phyloP scores from a whole-genome alignment of 805 yeast species.

The Brettanomyces naardenensis region DNA sequence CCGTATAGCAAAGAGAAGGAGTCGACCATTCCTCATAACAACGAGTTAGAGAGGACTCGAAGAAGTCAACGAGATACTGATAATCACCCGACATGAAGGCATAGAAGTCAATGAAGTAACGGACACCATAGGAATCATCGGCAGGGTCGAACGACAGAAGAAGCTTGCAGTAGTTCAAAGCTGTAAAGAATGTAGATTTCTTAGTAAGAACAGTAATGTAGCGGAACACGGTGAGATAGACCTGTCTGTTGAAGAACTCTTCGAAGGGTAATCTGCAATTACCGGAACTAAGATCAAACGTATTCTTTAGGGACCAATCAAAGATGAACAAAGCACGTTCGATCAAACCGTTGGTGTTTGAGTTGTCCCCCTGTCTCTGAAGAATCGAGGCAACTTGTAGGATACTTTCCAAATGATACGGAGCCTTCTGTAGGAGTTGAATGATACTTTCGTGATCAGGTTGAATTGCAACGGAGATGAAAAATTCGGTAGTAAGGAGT shows the following conservation, averaged over 20 bases:
- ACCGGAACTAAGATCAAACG: conserved; percentile 50
- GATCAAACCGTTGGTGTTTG: conserved; percentile 63
- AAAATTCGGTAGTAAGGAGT: conserved; percentile 36
- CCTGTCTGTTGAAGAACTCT: conserved; percentile 65
- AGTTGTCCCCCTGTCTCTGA: conserved; percentile 68
- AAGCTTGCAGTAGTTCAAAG: conserved; percentile 65
- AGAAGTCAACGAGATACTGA: conserved; percentile 51
- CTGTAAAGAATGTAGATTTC: conserved; percentile 71
- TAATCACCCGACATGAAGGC: conserved; percentile 60
- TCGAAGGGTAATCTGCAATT: conserved; percentile 69
- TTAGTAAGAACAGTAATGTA: conserved; percentile 65
- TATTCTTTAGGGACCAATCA: conserved; percentile 61
- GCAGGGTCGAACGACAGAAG: conserved; percentile 61
- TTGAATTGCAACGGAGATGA: conserved; percentile 56
- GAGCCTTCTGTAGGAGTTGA: conserved; percentile 46
- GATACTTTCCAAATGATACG: conserved; percentile 74
- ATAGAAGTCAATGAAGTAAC: conserved; percentile 76
- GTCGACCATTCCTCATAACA: conserved; percentile 63
- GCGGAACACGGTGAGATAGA: conserved; percentile 66
- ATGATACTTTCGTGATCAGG: conserved; percentile 75
- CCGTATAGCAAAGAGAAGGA: conserved; percentile 62
- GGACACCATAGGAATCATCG: conserved; percentile 78
- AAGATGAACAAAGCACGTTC: conserved; percentile 75
- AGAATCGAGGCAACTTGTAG: conserved; percentile 70
- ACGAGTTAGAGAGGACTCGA: conserved; percentile 45